Conservation (phyloP, 139 green algal species). For the Penium margaritaceum region DNA sequence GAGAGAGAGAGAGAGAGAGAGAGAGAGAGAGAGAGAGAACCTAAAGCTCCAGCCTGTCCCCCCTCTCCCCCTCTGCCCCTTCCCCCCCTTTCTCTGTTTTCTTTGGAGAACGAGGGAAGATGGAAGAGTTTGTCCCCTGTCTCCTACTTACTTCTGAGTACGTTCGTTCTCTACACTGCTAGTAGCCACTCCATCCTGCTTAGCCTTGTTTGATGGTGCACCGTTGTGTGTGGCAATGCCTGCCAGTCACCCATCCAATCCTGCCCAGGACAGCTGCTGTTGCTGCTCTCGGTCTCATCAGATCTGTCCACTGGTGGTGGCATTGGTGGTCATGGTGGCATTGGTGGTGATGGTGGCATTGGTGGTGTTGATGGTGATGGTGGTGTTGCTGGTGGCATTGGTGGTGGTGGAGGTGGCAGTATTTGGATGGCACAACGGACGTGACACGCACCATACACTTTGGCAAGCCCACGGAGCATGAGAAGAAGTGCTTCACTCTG, state of each 20-base stretch:
- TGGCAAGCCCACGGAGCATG: constrained; percentile 56
- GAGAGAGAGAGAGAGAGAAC: no score
- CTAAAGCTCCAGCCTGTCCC: not conserved
- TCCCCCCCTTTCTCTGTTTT: not conserved
- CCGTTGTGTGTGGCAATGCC: not conserved
- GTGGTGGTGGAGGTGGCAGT: constrained; percentile 62
- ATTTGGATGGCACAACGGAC: constrained; percentile 94
- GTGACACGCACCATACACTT: constrained; percentile 93
- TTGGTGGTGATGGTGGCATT: not conserved
- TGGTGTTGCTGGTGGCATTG: not conserved
- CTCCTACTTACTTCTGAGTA: not conserved
- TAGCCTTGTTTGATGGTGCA: not conserved
- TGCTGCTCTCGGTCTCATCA: not conserved
- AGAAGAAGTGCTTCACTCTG: constrained; percentile 73
- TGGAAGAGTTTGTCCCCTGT: not conserved
- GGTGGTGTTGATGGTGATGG: no score
- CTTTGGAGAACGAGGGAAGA: not conserved
- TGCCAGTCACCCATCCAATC: no score
- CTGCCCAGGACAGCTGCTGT: no score
- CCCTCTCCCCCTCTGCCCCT: not conserved
- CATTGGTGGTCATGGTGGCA: not conserved
- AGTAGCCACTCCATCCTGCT: not conserved
- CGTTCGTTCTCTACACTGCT: not conserved
- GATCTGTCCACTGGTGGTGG: not conserved
- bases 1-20: no score